phyloP scores from a whole-genome alignment of 441 rosid species.

The Erodium texanum region DNA sequence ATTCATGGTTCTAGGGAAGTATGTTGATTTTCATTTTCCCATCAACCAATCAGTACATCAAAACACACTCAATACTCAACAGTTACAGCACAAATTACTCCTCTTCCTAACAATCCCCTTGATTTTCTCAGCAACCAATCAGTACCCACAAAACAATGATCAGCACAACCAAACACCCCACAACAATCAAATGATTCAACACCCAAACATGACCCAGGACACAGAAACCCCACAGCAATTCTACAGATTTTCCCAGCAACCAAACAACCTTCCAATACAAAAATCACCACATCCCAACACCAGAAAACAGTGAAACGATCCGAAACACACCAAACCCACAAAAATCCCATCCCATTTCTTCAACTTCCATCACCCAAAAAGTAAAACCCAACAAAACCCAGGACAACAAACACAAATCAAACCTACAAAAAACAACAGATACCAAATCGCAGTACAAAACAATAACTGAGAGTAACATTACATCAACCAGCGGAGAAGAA shows the following conservation, averaged over 20 bases:
- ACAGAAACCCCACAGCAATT: not conserved
- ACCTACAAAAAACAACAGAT: not conserved
- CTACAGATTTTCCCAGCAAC: not conserved
- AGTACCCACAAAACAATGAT: not conserved
- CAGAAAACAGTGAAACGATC: not conserved
- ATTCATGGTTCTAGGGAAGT: not conserved
- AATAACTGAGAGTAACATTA: not conserved
- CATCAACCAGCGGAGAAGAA: not conserved
- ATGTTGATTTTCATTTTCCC: not conserved
- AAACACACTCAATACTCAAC: not conserved
- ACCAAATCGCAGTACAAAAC: not conserved
- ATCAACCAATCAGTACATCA: not conserved
- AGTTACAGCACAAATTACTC: not conserved
- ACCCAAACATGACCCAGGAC: not conserved
- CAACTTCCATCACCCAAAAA: not conserved
- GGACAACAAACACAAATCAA: not conserved
- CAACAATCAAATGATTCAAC: not conserved
- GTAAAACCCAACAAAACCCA: not conserved
- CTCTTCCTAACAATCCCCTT: not conserved
- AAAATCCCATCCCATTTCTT: not conserved
- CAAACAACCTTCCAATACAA: too few species aligned
- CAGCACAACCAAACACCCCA: not conserved
- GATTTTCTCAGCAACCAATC: conserved; percentile 11
- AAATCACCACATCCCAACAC: not conserved
- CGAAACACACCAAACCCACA: not conserved